Percentiles rank a stretch among this genome's conserved stretches.
Evolutionary conservation across 2,329 filamentous ascomycete genomes (phyloP).

Genomic region (Botrytis byssoidea): DNA sequence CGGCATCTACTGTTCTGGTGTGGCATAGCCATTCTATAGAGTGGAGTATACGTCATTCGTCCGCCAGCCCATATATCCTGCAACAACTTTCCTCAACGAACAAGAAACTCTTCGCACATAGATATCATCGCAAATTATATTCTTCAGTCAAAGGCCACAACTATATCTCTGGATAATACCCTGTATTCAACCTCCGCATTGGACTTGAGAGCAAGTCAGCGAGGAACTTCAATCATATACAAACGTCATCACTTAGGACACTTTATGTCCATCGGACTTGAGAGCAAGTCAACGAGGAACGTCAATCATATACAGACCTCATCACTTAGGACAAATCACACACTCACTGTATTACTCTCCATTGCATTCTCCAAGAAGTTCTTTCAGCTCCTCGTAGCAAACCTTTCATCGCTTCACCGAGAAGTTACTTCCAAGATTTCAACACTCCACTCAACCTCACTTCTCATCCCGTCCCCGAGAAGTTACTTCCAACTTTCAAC

Average conservation of each 20-base stretch:
- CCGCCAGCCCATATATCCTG: slow-evolving; percentile 65
- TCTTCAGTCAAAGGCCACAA: not conserved
- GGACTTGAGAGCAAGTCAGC: not conserved
- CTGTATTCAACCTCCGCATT: not conserved
- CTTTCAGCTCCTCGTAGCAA: too few relatives aligned
- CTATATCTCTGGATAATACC: not conserved
- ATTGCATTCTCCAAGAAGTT: too few relatives aligned
- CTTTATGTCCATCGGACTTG: too few relatives aligned
- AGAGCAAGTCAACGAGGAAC: too few relatives aligned
- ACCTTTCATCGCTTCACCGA: too few relatives aligned
- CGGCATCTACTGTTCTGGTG: not conserved
- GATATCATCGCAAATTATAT: slow-evolving; percentile 77
- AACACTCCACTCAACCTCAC: too few relatives aligned
- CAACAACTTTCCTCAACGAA: slow-evolving; percentile 75
- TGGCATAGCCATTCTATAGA: slow-evolving; percentile 63
- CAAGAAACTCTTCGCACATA: slow-evolving; percentile 83
- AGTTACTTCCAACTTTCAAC: too few relatives aligned
- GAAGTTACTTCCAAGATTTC: too few relatives aligned
- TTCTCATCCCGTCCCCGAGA: too few relatives aligned
- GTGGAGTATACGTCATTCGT: slow-evolving; percentile 90
- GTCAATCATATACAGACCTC: not conserved
- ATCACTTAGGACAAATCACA: too few relatives aligned
- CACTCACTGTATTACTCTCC: too few relatives aligned
- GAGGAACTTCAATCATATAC: not conserved
- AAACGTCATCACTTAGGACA: not conserved